These are phyloP conservation scores for Leishmania turanica DNA, from an alignment of 208 protist genomes.

Conservation along the genomic window DNA sequence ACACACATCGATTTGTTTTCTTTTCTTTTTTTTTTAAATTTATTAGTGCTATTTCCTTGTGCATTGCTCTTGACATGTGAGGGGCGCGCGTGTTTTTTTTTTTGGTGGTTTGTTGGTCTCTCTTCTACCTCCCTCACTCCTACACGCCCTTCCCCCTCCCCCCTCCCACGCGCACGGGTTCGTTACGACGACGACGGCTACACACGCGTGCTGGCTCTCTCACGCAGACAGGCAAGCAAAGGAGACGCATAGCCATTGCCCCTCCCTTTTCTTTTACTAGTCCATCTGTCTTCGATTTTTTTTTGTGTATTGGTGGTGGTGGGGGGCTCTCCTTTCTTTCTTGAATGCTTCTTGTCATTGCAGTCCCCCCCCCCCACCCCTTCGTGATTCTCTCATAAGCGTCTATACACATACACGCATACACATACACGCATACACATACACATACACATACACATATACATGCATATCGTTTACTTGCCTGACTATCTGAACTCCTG, in stretches of 20 bases:
- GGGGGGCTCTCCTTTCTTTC: no score
- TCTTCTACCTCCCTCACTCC: neutral
- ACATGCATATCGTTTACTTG: slow-evolving; percentile 7
- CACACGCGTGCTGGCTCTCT: neutral
- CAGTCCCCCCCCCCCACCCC: neutral
- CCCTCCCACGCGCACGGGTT: neutral
- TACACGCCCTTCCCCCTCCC: neutral
- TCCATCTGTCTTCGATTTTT: neutral
- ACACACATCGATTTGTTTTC: neutral
- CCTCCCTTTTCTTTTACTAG: neutral
- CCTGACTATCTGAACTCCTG: no score
- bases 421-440: neutral
- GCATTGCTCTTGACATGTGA: neutral
- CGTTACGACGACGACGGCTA: neutral
- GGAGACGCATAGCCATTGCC: neutral
- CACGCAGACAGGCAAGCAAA: neutral
- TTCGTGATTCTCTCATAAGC: neutral
- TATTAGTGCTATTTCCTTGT: neutral
- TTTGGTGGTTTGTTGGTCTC: neutral
- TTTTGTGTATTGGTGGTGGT: neutral
- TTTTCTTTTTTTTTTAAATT: neutral
- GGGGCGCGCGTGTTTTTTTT: neutral
- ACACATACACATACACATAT: slow-evolving; percentile 8
- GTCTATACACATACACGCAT: neutral
- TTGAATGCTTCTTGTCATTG: neutral